Conservation (phyloP, 2,329 filamentous ascomycete species). For the Venturia pyrina region DNA sequence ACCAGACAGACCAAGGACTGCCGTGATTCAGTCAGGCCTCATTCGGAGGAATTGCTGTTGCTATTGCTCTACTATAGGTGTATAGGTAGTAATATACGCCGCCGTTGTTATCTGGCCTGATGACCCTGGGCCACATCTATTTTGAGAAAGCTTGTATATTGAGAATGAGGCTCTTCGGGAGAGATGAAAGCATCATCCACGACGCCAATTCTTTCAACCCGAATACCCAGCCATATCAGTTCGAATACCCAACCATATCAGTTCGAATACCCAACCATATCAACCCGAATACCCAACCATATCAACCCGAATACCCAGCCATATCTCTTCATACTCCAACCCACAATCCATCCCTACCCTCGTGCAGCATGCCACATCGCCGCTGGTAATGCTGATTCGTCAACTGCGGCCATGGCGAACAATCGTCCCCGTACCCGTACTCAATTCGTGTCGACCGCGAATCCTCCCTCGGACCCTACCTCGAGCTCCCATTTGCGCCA, state of each 20-base stretch:
- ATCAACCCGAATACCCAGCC: not conserved
- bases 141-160: not conserved
- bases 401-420: conserved; percentile 11
- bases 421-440: not conserved
- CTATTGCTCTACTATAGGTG: too few species aligned
- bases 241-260: not conserved
- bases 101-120: not conserved
- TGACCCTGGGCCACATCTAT: not conserved
- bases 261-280: not conserved
- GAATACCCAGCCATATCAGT: not conserved
- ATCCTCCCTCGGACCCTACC: not conserved
- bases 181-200: too few species aligned
- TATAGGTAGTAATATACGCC: not conserved
- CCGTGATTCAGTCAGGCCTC: not conserved
- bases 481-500: not conserved
- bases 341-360: not conserved
- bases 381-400: conserved; percentile 7
- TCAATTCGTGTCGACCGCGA: not conserved
- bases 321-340: not conserved
- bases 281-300: not conserved
- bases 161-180: not conserved
- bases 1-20: not conserved
- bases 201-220: not conserved
- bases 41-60: not conserved
- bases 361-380: not conserved